Percentiles rank a stretch among this genome's conserved stretches.
Evolutionary conservation across 768 basidiomycete species (phyloP).

Genomic region (Amanita phalloides): DNA sequence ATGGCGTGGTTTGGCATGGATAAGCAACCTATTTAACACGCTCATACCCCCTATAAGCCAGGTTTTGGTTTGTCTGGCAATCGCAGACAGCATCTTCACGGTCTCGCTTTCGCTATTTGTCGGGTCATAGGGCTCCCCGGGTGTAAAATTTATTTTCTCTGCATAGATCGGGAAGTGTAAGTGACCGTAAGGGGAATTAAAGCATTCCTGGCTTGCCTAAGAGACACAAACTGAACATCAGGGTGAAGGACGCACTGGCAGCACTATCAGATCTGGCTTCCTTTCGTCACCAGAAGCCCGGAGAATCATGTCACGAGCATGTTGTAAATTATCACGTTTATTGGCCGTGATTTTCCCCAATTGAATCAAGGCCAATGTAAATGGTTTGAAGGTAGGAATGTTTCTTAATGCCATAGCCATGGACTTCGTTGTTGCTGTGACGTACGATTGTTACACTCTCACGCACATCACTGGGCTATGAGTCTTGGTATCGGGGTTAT

Average conservation of each 20-base stretch:
- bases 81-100: slow-evolving; percentile 69
- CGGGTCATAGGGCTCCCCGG: slow-evolving; percentile 49
- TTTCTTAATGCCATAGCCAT: not conserved
- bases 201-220: slow-evolving; percentile 54
- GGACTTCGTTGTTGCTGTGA: too few relatives aligned
- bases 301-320: slow-evolving; percentile 74
- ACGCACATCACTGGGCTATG: slow-evolving; percentile 11
- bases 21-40: not conserved
- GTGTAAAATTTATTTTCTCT: slow-evolving; percentile 59
- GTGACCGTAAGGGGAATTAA: slow-evolving; percentile 80
- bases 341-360: slow-evolving; percentile 62
- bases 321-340: slow-evolving; percentile 71
- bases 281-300: slow-evolving; percentile 38
- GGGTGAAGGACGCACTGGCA: slow-evolving; percentile 47
- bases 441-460: too few relatives aligned
- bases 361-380: slow-evolving; percentile 85
- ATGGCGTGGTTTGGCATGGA: not conserved
- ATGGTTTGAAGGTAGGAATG: slow-evolving; percentile 42
- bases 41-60: slow-evolving; percentile 89
- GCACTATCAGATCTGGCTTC: slow-evolving; percentile 73
- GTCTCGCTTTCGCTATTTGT: slow-evolving; percentile 55
- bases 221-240: not conserved
- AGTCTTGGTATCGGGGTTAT: slow-evolving; percentile 40
- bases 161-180: slow-evolving; percentile 75
- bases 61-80: slow-evolving; percentile 63